These are phyloP conservation scores for Plasmodium billcollinsi DNA, from an alignment of 169 alveolate species.

Conservation along the genomic window DNA sequence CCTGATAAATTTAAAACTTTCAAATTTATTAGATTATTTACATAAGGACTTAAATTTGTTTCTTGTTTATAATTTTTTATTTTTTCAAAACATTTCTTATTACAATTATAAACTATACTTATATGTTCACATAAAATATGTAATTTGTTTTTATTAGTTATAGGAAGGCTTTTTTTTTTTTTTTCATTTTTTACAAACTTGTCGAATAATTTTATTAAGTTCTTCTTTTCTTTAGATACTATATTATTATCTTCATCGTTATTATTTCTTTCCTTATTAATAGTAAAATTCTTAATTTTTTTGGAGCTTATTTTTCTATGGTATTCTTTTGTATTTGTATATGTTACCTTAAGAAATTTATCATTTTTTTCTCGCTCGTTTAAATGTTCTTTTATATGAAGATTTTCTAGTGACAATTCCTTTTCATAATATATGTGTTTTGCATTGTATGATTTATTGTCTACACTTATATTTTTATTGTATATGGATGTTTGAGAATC, in stretches of 20 bases:
- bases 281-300: too few relatives aligned
- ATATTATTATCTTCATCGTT: neutral
- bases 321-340: too few relatives aligned
- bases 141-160: conserved; percentile 10
- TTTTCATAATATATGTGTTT: too few relatives aligned
- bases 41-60: conserved; percentile 21
- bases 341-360: too few relatives aligned
- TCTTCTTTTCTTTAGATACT: neutral
- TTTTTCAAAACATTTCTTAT: conserved; percentile 39
- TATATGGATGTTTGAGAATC: too few relatives aligned
- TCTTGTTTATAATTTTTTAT: conserved; percentile 58
- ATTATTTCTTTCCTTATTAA: neutral
- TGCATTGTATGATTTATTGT: too few relatives aligned
- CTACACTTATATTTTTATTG: too few relatives aligned
- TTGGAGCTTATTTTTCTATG: too few relatives aligned
- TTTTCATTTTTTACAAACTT: neutral
- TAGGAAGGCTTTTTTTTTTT: neutral
- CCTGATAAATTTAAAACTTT: conserved; percentile 38
- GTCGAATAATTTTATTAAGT: neutral
- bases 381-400: too few relatives aligned
- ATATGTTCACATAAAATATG: conserved; percentile 44
- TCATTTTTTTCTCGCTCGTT: too few relatives aligned
- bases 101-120: conserved; percentile 36
- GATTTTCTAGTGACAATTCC: too few relatives aligned
- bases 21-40: conserved; percentile 13